Evolutionary conservation across 2,329 filamentous ascomycete species (phyloP), one percentile per base, ranked within the genome.

Genomic region (Stemphylium lycopersici): DNA sequence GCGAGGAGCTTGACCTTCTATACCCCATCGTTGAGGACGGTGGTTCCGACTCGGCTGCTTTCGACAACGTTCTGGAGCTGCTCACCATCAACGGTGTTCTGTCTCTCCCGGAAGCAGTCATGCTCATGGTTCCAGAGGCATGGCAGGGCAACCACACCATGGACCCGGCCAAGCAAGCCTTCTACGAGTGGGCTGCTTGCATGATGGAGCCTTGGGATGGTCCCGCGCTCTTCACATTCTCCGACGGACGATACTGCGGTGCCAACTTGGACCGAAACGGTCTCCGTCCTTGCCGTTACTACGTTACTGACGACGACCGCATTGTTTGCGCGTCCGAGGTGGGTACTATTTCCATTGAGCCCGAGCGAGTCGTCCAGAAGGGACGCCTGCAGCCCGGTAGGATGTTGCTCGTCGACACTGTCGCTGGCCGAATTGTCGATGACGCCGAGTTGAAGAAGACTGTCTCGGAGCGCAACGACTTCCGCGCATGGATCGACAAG

Each of bases 151-250:
- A 97, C 77, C 81, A 87, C 33, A 82, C 87, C 56, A 96, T 98
- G 89, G 93, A 97, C 69, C 91, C 92, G 52, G 90, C 91, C 71
- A 98, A 98, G 80, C 90, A 93, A 55, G 93, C 93, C 46, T 98
- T 97, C 79, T 98, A 98, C 79, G 93, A 98, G 77, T 98, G 93
- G 92, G 93, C 93, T 69, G 93, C 92, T 63, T 98, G 93, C 77
- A 90, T 96, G 82, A 98, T 98, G 93, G 93, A 98, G 81, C 93
- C 93, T 13, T 98, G 93, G 93, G 93, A 98, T 77, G 93, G 93
- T 15, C 93, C 93, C 31, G 93, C 93, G 51, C 86, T 98, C 29
- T 98, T 98, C 82, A 97, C 93, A 6, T 98, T 98, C 78, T 91
- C 93, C 24, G 93, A 98, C 75, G 93, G 93, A 58, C 88, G 93